Percentiles rank a stretch among this genome's conserved stretches.
phyloP scores from a whole-genome alignment of 257 asterid species.

The Echium plantagineum region DNA sequence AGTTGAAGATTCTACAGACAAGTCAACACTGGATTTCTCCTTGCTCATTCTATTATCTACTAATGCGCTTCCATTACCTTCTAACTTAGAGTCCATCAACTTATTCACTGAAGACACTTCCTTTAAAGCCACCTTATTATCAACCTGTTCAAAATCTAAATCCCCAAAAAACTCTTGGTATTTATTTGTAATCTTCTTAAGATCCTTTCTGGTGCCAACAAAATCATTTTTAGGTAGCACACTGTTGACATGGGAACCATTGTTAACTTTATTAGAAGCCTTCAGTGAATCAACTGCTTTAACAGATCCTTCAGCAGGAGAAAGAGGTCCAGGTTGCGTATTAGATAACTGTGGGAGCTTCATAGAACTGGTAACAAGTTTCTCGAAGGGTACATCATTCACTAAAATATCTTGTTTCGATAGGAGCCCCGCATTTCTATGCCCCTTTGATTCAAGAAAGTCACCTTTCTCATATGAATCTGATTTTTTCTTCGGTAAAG shows the following conservation, averaged over 20 bases:
- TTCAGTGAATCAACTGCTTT: no score
- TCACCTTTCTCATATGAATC: constrained; percentile 28
- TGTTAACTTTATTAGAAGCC: constrained; percentile 22
- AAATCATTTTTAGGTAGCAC: constrained; percentile 32
- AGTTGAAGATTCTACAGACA: no score
- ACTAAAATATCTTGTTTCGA: constrained; percentile 31
- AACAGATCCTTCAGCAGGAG: no score
- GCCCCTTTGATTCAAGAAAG: constrained; percentile 16
- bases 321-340: no score
- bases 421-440: constrained; percentile 22
- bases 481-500: constrained; percentile 29
- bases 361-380: no score
- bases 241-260: constrained; percentile 23
- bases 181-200: constrained; percentile 42
- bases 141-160: constrained; percentile 51
- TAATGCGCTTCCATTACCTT: constrained; percentile 11
- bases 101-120: constrained; percentile 34
- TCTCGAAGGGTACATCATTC: no score
- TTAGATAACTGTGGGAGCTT: no score
- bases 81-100: constrained; percentile 32
- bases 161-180: constrained; percentile 74
- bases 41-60: constrained; percentile 26
- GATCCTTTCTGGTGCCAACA: constrained; percentile 37
- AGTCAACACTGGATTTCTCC: constrained; percentile 27
- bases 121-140: constrained; percentile 46